These are phyloP conservation scores for Chara braunii DNA, from an alignment of 139 green algal species.

Conservation along the genomic window DNA sequence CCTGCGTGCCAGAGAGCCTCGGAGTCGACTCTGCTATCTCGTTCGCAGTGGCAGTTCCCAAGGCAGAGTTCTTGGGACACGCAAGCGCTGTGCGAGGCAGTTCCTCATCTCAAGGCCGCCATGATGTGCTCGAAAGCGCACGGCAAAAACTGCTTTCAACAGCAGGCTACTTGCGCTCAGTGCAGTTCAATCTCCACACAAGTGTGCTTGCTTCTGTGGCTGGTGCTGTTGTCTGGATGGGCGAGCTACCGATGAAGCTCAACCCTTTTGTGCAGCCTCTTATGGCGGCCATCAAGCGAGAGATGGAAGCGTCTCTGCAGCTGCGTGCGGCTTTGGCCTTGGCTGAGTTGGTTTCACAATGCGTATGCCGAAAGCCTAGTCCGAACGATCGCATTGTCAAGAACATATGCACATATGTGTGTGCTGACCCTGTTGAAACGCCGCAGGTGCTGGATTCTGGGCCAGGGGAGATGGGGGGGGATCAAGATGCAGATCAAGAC, in stretches of 20 bases:
- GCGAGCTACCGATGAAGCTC: conserved; percentile 71
- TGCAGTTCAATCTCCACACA: conserved; percentile 36
- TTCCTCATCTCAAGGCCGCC: neutral
- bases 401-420: conserved; percentile 72
- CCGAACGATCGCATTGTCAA: conserved; percentile 77
- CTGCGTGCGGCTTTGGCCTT: conserved; percentile 50
- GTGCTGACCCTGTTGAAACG: conserved; percentile 48
- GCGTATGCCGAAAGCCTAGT: conserved; percentile 53
- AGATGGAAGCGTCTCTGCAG: conserved; percentile 59
- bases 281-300: conserved; percentile 67
- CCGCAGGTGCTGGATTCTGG: conserved; percentile 26
- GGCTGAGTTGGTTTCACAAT: conserved; percentile 62
- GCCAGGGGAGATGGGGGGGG: neutral
- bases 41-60: too few relatives aligned
- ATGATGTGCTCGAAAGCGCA: too few relatives aligned
- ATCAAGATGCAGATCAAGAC: neutral
- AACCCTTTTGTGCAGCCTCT: conserved; percentile 88
- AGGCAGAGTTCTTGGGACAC: too few relatives aligned
- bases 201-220: conserved; percentile 52
- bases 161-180: conserved; percentile 6
- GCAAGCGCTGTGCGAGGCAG: neutral
- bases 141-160: conserved; percentile 25
- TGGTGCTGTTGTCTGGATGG: conserved; percentile 48
- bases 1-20: too few relatives aligned
- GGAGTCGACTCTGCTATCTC: too few relatives aligned